Conservation (phyloP, 2,329 filamentous ascomycete genomes). For the Talaromyces sp. region DNA sequence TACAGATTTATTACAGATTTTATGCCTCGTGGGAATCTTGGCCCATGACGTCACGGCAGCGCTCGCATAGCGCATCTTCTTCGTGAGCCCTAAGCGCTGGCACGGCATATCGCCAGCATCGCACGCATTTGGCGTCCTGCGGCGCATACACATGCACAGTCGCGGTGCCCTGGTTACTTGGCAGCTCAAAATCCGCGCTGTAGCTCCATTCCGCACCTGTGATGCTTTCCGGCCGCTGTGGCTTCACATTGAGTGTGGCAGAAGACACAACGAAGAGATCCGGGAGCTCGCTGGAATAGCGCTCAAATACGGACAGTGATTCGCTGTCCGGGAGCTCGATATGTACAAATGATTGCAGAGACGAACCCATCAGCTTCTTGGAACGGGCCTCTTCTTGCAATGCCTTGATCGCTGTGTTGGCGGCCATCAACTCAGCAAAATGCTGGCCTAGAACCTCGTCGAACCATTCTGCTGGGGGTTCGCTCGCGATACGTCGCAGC, state of each 20-base stretch:
- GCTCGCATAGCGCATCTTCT: slow-evolving; percentile 62
- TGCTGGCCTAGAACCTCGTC: slow-evolving; percentile 46
- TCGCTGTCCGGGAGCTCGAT: slow-evolving; percentile 23
- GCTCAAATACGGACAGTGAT: slow-evolving; percentile 22
- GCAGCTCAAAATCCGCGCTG: slow-evolving; percentile 36
- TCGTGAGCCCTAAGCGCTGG: slow-evolving; percentile 30
- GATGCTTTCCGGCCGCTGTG: slow-evolving; percentile 21
- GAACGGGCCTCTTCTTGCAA: slow-evolving; percentile 69
- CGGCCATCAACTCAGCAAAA: slow-evolving; percentile 40
- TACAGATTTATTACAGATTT: neutral
- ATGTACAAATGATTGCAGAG: slow-evolving; percentile 69
- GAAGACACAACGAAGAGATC: slow-evolving; percentile 66
- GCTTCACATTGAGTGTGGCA: slow-evolving; percentile 41
- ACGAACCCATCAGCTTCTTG: slow-evolving; percentile 71
- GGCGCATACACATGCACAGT: slow-evolving; percentile 45
- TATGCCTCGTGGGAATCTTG: slow-evolving; percentile 22
- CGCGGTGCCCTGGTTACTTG: slow-evolving; percentile 24
- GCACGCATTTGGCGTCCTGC: slow-evolving; percentile 64
- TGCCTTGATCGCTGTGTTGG: slow-evolving; percentile 66
- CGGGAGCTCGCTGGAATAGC: slow-evolving; percentile 49
- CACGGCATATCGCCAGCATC: slow-evolving; percentile 88
- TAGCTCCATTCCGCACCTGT: slow-evolving; percentile 39
- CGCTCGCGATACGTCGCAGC: slow-evolving; percentile 34
- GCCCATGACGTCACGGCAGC: slow-evolving; percentile 66
- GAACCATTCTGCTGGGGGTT: slow-evolving; percentile 30